Conservation (phyloP, 2,329 filamentous ascomycete species). For the Rutstroemia sp. region DNA sequence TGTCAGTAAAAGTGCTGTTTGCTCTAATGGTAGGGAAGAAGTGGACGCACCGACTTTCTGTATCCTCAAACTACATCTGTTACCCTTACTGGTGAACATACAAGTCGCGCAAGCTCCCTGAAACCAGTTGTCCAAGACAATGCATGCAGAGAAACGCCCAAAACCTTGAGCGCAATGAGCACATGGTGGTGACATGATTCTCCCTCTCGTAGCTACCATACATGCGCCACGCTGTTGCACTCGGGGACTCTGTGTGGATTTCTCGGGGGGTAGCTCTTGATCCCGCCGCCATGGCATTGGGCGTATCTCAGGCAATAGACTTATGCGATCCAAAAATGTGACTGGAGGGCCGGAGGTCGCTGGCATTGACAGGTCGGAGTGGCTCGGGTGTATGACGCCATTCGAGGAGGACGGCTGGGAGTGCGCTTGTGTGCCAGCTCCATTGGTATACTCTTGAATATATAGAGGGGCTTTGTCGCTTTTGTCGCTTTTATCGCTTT, state of each 20-base stretch:
- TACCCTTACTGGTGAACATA: constrained; percentile 22
- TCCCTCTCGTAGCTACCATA: constrained; percentile 19
- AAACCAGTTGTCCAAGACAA: constrained; percentile 22
- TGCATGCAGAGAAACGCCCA: constrained; percentile 22
- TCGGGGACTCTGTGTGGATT: constrained; percentile 18
- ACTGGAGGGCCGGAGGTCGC: neutral
- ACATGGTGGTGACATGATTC: constrained; percentile 14
- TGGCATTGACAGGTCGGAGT: neutral
- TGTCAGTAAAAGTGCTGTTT: neutral
- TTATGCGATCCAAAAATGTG: constrained; percentile 7
- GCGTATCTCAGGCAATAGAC: constrained; percentile 17
- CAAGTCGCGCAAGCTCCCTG: constrained; percentile 24
- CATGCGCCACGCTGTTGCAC: constrained; percentile 21
- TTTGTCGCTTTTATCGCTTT: neutral
- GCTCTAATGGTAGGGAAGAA: neutral
- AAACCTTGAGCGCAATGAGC: constrained; percentile 19
- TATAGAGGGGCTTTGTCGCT: neutral
- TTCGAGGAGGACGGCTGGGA: neutral
- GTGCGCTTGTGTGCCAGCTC: neutral
- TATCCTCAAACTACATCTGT: constrained; percentile 22
- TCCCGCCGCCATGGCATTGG: constrained; percentile 23
- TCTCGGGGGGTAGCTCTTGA: constrained; percentile 20
- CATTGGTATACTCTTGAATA: neutral
- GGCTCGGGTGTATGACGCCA: neutral
- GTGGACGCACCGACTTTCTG: constrained; percentile 15